Conservation (phyloP, 2,329 filamentous ascomycete species). For the Polytolypa hystricis region DNA sequence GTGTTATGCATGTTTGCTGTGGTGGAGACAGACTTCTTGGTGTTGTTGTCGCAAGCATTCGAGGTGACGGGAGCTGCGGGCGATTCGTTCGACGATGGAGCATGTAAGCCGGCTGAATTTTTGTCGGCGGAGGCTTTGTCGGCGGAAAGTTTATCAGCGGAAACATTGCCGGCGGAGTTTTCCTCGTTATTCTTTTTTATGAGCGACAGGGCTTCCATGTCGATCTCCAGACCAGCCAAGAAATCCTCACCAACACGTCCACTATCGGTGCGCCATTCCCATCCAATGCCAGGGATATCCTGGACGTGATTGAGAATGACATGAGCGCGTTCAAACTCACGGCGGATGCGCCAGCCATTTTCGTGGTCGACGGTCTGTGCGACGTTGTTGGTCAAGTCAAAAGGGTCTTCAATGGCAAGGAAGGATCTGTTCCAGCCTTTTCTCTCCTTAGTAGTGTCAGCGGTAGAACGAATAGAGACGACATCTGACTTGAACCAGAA, state of each 20-base stretch:
- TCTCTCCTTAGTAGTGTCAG: conserved; percentile 60
- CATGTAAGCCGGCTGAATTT: too few species aligned
- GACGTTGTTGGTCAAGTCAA: conserved; percentile 79
- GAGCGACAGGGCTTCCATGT: neutral
- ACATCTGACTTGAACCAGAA: conserved; percentile 78
- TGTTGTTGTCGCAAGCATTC: neutral
- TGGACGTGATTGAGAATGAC: conserved; percentile 52
- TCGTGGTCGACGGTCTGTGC: conserved; percentile 74
- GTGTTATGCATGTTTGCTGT: neutral
- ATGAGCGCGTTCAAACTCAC: conserved; percentile 76
- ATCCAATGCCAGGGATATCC: conserved; percentile 13
- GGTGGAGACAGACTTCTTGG: neutral
- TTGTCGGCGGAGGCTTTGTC: too few species aligned
- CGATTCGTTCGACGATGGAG: too few species aligned
- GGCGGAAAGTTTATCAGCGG: too few species aligned
- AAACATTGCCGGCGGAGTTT: too few species aligned
- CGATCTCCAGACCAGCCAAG: conserved; percentile 10
- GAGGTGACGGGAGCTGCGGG: too few species aligned
- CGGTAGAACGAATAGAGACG: conserved; percentile 63
- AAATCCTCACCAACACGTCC: conserved; percentile 18
- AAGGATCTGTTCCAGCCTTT: conserved; percentile 85
- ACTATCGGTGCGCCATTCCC: conserved; percentile 14
- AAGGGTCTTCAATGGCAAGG: conserved; percentile 85
- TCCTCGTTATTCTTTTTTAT: too few species aligned
- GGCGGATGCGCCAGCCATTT: conserved; percentile 68